Conservation (phyloP, 345 rosid species). For the Fremontodendron californicum region DNA sequence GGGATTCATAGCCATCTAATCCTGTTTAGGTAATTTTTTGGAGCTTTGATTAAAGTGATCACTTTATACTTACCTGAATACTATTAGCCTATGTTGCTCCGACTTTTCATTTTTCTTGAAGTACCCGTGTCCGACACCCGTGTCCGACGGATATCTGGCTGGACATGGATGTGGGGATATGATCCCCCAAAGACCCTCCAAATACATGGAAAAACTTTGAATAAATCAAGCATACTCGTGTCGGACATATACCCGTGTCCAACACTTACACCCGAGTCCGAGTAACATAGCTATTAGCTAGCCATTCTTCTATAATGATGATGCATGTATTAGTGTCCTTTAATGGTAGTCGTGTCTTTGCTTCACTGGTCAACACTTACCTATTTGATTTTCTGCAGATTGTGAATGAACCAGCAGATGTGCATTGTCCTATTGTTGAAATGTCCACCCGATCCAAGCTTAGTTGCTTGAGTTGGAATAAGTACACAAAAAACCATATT, state of each 20-base stretch:
- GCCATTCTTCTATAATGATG: not conserved
- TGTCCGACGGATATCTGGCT: too few relatives aligned
- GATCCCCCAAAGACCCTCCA: too few relatives aligned
- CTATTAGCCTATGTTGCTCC: too few relatives aligned
- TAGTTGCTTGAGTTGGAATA: constrained; percentile 70
- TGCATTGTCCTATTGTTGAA: constrained; percentile 47
- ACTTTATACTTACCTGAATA: not conserved
- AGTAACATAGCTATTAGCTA: too few relatives aligned
- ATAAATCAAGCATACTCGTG: too few relatives aligned
- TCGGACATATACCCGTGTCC: too few relatives aligned
- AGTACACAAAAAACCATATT: constrained; percentile 47
- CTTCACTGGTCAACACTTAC: not conserved
- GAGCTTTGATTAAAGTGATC: not conserved
- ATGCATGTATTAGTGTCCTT: not conserved
- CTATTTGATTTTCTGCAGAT: constrained; percentile 29
- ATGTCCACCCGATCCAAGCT: constrained; percentile 57
- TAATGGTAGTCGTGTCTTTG: not conserved
- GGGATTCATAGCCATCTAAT: not conserved
- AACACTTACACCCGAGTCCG: too few relatives aligned
- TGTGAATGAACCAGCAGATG: constrained; percentile 46
- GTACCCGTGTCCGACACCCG: too few relatives aligned
- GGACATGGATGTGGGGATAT: too few relatives aligned
- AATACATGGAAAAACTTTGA: too few relatives aligned
- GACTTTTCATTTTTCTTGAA: too few relatives aligned
- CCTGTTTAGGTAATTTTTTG: too few relatives aligned